These are phyloP conservation scores for Boletus sensibilis DNA, from an alignment of 768 basidiomycete genomes.

Conservation along the genomic window DNA sequence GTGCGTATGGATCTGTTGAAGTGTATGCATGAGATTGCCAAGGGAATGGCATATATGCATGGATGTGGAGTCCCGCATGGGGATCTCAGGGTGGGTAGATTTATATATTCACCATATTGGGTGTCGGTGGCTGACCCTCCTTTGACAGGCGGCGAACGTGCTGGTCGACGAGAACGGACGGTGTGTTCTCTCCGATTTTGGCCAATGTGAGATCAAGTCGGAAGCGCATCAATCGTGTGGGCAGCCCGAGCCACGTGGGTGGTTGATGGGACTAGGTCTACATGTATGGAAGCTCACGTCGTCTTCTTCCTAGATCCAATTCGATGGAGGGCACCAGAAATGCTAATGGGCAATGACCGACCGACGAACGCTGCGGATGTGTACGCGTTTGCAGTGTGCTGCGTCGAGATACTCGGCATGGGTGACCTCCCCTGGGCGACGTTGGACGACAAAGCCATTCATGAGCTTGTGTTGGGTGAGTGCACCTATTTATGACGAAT, in stretches of 20 bases:
- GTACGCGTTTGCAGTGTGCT: constrained; percentile 67
- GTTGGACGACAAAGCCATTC: constrained; percentile 50
- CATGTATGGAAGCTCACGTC: neutral
- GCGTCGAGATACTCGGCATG: constrained; percentile 61
- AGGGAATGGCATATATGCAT: constrained; percentile 84
- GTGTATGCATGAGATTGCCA: constrained; percentile 71
- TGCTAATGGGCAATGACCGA: constrained; percentile 47
- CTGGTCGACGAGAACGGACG: constrained; percentile 64
- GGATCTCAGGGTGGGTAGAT: constrained; percentile 64
- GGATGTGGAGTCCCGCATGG: constrained; percentile 68
- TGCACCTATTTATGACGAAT: constrained; percentile 3
- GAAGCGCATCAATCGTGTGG: constrained; percentile 66
- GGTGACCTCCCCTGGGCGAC: constrained; percentile 60
- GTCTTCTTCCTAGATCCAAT: constrained; percentile 52
- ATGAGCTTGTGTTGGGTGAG: constrained; percentile 51
- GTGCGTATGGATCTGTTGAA: constrained; percentile 43
- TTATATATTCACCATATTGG: neutral
- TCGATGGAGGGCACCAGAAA: constrained; percentile 72
- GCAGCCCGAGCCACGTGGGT: constrained; percentile 43
- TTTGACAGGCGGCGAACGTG: constrained; percentile 64
- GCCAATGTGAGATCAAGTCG: constrained; percentile 75
- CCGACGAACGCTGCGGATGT: constrained; percentile 61
- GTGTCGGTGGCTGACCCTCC: neutral
- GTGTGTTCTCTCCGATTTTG: constrained; percentile 82
- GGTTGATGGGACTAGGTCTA: neutral